phyloP scores from a whole-genome alignment of 2,329 filamentous ascomycete species.

The Xylariales sp. region DNA sequence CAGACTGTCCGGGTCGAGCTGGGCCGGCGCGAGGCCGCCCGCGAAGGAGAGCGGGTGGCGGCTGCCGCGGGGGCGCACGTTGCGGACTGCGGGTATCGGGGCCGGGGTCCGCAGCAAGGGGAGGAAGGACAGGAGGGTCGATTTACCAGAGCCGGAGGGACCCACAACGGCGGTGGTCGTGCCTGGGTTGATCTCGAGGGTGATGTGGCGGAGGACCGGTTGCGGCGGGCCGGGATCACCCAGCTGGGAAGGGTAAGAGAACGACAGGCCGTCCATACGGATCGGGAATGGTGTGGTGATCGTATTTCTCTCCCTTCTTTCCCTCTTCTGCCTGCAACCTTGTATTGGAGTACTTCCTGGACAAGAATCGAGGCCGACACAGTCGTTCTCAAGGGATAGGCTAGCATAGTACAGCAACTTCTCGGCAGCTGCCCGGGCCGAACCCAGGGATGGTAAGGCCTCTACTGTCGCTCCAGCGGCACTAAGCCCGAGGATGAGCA shows the following conservation, averaged over 20 bases:
- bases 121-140: conserved; percentile 72
- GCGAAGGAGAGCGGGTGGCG: conserved; percentile 52
- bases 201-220: conserved; percentile 58
- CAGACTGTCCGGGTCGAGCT: conserved; percentile 56
- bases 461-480: conserved; percentile 66
- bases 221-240: conserved; percentile 36
- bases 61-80: conserved; percentile 1
- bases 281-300: conserved; percentile 35
- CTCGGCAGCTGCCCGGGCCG: conserved; percentile 66
- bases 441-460: conserved; percentile 76
- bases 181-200: conserved; percentile 57
- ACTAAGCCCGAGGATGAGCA: conserved; percentile 79
- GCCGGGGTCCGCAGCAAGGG: conserved; percentile 61
- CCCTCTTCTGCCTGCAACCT: not conserved
- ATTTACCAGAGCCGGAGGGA: conserved; percentile 85
- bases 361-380: no score
- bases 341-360: no score
- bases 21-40: conserved; percentile 48
- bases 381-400: conserved; percentile 38
- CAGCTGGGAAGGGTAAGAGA: conserved; percentile 64
- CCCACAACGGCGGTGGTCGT: conserved; percentile 77
- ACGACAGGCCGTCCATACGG: conserved; percentile 56
- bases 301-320: conserved; percentile 28
- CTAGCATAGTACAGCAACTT: conserved; percentile 67
- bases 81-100: conserved; percentile 3